A percentile compares a stretch with the other conserved stretches of the same genome.
Evolutionary conservation across 1,284 basidiomycete species (phyloP).

Genomic region (Cutaneotrichosporon cutaneum): DNA sequence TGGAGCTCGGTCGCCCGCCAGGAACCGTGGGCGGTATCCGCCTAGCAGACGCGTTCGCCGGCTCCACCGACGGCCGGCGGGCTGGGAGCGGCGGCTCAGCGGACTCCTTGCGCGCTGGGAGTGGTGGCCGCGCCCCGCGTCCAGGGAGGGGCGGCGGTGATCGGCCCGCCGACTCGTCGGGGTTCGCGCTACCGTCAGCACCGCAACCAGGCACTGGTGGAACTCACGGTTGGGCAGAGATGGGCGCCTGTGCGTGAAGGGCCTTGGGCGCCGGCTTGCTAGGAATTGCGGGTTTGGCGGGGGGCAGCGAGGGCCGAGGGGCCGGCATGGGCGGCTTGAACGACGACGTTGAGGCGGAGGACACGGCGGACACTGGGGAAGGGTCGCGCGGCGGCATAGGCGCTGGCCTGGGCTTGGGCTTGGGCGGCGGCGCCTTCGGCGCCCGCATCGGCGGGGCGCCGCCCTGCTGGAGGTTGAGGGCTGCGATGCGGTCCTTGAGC

Average conservation of each 20-base stretch:
- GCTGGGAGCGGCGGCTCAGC: neutral
- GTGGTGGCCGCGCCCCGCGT: neutral
- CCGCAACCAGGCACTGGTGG: neutral
- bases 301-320: neutral
- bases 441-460: neutral
- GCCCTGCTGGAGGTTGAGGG: slow-evolving; percentile 11
- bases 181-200: neutral
- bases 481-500: slow-evolving; percentile 25
- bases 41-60: neutral
- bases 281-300: neutral
- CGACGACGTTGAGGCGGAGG: neutral
- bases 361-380: neutral
- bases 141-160: neutral
- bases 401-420: neutral
- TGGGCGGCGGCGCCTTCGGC: slow-evolving; percentile 2
- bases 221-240: neutral
- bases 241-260: neutral
- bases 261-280: neutral
- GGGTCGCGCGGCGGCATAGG: neutral
- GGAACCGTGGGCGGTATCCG: neutral
- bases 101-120: neutral
- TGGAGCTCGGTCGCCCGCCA: neutral
- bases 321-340: neutral
- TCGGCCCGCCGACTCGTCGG: neutral
- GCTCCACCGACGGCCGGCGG: neutral